Evolutionary conservation across 306 rosid genomes (phyloP).

Genomic region (Lotus japonicus): DNA sequence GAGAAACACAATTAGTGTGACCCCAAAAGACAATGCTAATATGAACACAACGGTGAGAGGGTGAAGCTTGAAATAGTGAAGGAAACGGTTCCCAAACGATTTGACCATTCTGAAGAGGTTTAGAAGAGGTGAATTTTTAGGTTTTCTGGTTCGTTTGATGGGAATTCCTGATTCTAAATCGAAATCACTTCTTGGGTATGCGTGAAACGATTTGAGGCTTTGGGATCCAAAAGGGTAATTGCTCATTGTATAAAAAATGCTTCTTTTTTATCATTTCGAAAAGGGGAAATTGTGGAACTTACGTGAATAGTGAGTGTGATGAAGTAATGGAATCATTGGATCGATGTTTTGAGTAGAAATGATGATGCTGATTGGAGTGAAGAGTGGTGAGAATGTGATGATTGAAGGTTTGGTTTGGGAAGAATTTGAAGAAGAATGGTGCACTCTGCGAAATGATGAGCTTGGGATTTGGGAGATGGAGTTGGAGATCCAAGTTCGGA

Average conservation of each 20-base stretch:
- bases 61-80: constrained; percentile 51
- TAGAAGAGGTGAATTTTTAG: constrained; percentile 25
- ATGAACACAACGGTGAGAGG: constrained; percentile 43
- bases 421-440: neutral
- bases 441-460: neutral
- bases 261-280: neutral
- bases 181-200: constrained; percentile 52
- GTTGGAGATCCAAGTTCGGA: neutral
- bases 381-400: constrained; percentile 15
- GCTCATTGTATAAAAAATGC: constrained; percentile 35
- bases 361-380: too few relatives aligned
- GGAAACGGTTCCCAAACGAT: constrained; percentile 48
- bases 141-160: constrained; percentile 45
- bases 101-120: constrained; percentile 57
- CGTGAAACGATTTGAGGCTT: constrained; percentile 50
- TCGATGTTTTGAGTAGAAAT: too few relatives aligned
- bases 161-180: constrained; percentile 70
- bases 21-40: constrained; percentile 42
- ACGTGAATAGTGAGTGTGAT: neutral
- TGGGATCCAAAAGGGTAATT: constrained; percentile 50
- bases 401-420: neutral
- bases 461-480: too few relatives aligned
- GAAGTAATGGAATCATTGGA: constrained; percentile 24
- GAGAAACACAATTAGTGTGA: constrained; percentile 43
- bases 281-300: neutral